Base-by-base conservation (phyloP, 2,329 filamentous ascomycete species). In the Diaporthe ilicicola region DNA sequence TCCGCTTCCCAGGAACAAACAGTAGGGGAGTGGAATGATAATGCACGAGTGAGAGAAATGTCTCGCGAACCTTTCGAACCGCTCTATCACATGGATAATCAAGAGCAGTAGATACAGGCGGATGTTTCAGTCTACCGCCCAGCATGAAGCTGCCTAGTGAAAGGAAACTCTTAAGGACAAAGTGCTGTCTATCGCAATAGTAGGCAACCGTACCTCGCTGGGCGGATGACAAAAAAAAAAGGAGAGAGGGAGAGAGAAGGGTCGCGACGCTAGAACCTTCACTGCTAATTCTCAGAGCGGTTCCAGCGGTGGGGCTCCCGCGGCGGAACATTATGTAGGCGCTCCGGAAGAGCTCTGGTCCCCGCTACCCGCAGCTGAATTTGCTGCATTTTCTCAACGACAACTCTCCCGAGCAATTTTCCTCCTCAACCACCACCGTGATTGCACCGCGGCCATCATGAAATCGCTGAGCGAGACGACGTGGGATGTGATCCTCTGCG, bases 51-150 rank as follows among this genome's bases (percentile, higher is more conserved):
- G 13, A 68, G 39, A n/a, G 46, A 32, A 42, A 59, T 50, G 44
- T 50, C 53, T 59, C 53, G 29, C 55, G 29, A 59, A 90, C 90
- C 90, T 90, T 91, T 93, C 92, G 92, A 94, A 92, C 92, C 86
- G 90, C 92, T 90, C 90, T 90, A 89, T 93, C 92, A 94, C 86
- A 86, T 72, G 84, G 81, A 82, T 83, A 82, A 91, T 89, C 92
- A 88, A 93, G 91, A 91, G 92, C 90, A 93, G 92, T 91, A 94
- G 92, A 94, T 94, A 94, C 92, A 91, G 91, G 91, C 89, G 86
- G 91, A 82, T 71, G 74, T 72, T 77, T 89, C 81, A 76, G 83
- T 93, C 90, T 93, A 81, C 87, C 90, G 88, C 90, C 86, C 88
- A 85, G 83, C 83, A 80, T 76, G 75, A 82, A 81, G 80, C 81